Base-by-base conservation (phyloP, 2,329 filamentous ascomycete species). In the Botrytis fabae region DNA sequence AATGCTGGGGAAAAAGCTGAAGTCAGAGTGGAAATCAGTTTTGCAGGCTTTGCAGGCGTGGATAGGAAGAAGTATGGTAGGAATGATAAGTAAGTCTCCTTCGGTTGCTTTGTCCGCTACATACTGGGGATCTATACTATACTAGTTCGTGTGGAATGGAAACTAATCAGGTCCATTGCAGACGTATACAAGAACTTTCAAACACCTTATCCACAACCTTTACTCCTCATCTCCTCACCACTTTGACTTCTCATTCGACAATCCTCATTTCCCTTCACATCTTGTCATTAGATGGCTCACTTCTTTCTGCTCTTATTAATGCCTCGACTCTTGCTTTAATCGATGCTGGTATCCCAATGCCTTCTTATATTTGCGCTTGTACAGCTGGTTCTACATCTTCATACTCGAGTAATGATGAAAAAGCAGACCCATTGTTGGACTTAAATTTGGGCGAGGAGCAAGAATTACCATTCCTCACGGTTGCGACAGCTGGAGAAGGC, bases 261-360 rank as follows among this genome's bases (percentile, higher is more conserved):
- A 97, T 99, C 81, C 88, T 88, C 59, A 88, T 99, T 72, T 91
- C 92, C 38, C 87, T 99, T 2, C 93, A 97, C 81, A 90, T 99
- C 51, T 90, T 99, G 62, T 93, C 92, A 0, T 91, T 97, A 77
- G 96, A 99, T 81, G 96, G 96, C 42, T 95, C 93, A 0, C 87
- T 98, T 4, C 90, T 99, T 32, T 94, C 95, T 0, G 92, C 94
- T 0, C 93, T 95, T 63, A 86, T 98, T 78, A 99, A 99, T 80
- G 96, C 96, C 6, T 89, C 93, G 0, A 97, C 95, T 0, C 89
- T 99, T 20, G 96, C 96, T 0, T 89, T 98, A 35, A 91, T 98
- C 75, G 96, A 99, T 81, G 96, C 96, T 0, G 96, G 96, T 70
- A 92, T 99, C 32, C 96, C 96, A 38, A 98, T 98, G 95, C 90